phyloP scores from a whole-genome alignment of 345 rosid species.

The Hibiscus tridactylites region DNA sequence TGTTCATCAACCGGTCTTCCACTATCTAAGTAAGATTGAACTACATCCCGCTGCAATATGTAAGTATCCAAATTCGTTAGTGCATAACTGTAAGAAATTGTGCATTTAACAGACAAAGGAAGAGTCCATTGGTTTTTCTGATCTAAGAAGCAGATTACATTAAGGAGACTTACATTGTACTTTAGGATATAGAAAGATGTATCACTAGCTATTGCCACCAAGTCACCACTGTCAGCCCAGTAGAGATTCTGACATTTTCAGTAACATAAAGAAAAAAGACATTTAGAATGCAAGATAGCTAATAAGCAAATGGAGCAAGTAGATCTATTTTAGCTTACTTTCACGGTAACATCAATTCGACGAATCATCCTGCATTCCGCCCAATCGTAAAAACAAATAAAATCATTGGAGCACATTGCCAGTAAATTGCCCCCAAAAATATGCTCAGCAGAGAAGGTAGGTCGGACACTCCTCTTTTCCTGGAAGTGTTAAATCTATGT shows the following conservation, averaged over 20 bases:
- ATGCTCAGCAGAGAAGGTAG: slow-evolving; percentile 89
- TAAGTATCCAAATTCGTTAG: slow-evolving; percentile 15
- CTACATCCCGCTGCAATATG: slow-evolving; percentile 74
- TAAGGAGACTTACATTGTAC: slow-evolving; percentile 57
- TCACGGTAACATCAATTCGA: slow-evolving; percentile 93
- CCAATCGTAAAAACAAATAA: slow-evolving; percentile 99
- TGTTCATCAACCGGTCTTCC: slow-evolving; percentile 89
- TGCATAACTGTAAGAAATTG: not conserved
- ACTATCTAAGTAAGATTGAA: slow-evolving; percentile 77
- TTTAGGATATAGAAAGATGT: slow-evolving; percentile 93
- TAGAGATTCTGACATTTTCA: slow-evolving; percentile 66
- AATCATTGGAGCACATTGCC: slow-evolving; percentile 97
- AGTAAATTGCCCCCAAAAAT: slow-evolving; percentile 87
- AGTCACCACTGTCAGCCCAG: slow-evolving; percentile 99
- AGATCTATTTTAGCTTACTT: slow-evolving; percentile 46
- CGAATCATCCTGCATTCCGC: slow-evolving; percentile 96
- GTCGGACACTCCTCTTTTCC: slow-evolving; percentile 89
- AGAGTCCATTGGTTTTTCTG: not conserved
- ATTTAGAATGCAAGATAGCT: not conserved
- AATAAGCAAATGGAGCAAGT: slow-evolving; percentile 6
- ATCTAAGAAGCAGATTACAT: not conserved
- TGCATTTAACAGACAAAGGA: not conserved
- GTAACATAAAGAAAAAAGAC: slow-evolving; percentile 10
- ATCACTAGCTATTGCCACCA: slow-evolving; percentile 95
- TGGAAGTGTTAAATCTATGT: slow-evolving; percentile 30